Base-by-base conservation (phyloP, 176 grass and related monocot genomes). In the Lolium rigidum region DNA sequence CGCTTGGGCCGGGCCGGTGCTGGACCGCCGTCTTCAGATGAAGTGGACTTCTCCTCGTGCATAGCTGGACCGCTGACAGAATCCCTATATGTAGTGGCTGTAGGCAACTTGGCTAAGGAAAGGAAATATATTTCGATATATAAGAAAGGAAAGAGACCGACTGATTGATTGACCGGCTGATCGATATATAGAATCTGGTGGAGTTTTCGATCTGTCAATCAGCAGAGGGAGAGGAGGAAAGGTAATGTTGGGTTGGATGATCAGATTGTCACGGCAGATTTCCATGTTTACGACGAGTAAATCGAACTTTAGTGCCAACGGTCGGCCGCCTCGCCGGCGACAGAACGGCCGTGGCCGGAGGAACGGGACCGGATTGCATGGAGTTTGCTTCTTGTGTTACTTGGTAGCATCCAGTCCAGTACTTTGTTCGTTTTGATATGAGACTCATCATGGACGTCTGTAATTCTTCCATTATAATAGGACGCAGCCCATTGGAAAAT, bases 181-280 rank as follows among this genome's bases (percentile, higher is more conserved):
- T 87, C 31, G 39, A 78, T 50, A 11, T 58, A 20, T 1, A 16
- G 56, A 46, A 15, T 47, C 57, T 21, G n/a, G 31, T 3, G 17
- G 54, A 20, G 6, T 54, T 58, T 44, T 13, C 9, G 67, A 74
- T 72, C 56, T 85, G 73, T 77, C 60, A 77, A 85, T 85, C 61
- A 69, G 44, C 17, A 38, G 26, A 22, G 31, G 28, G 25, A 50
- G 4, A 7, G 26, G 63, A 2, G 9, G 9, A 67, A 16, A 1
- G 63, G 13, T 56, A 67, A 22, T 72, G 69, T 6, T 22, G 20
- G 70, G 70, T 8, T 74, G 70, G 43, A 25, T 15, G n/a, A 48
- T 49, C 70, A 25, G 39, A 12, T 72, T 71, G 18, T 22, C 41
- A 44, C 10, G 69, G 39, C 3, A 72, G 70, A 3, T 74, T 49